These are phyloP conservation scores for Artemisia tridentata DNA, from an alignment of 129 eudicot genomes.

Conservation along the genomic window DNA sequence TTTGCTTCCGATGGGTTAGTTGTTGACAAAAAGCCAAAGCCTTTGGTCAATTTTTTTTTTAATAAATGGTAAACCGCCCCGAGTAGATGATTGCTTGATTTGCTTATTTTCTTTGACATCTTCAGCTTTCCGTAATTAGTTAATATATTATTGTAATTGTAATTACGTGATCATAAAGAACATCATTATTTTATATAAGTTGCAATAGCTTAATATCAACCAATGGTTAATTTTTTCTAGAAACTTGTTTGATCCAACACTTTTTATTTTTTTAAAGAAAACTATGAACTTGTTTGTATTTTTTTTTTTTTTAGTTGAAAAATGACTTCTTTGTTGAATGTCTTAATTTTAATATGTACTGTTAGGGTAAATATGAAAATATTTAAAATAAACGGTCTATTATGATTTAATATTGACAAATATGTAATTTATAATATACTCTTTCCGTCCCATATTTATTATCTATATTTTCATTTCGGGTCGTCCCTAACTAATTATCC, in stretches of 20 bases:
- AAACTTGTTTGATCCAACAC: neutral
- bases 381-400: too few relatives aligned
- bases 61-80: conserved; percentile 22
- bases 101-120: conserved; percentile 18
- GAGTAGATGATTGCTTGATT: conserved; percentile 22
- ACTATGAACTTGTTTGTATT: neutral
- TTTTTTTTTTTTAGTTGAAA: neutral
- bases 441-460: too few relatives aligned
- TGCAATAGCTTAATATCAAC: too few relatives aligned
- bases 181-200: too few relatives aligned
- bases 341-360: too few relatives aligned
- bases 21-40: conserved; percentile 16
- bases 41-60: conserved; percentile 13
- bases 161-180: neutral
- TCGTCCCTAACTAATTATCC: too few relatives aligned
- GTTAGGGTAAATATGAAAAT: too few relatives aligned
- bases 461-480: too few relatives aligned
- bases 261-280: neutral
- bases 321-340: neutral
- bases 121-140: neutral
- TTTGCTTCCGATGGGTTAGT: neutral
- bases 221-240: too few relatives aligned
- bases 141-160: neutral
- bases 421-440: too few relatives aligned
- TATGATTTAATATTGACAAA: too few relatives aligned